Base-by-base conservation (phyloP, 2,329 filamentous ascomycete genomes). In the Beauveria asiatica region DNA sequence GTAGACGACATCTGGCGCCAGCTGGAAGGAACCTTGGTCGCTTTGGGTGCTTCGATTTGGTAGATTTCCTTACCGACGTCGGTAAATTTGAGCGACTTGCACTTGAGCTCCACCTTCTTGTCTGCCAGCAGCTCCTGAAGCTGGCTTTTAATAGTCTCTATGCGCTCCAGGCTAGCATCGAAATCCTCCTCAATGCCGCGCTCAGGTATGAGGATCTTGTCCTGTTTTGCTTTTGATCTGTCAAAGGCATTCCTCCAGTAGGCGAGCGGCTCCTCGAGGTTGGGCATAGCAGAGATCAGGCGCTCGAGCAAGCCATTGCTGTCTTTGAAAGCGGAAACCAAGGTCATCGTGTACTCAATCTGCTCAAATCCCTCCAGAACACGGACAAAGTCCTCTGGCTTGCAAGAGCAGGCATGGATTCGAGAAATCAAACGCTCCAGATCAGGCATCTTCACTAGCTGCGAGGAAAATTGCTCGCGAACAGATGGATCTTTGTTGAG, bases 1-100 rank as follows among this genome's bases (percentile, higher is more conserved):
- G 94, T 97, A 0, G 92, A 89, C 5, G 94, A 97, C 92, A 97
- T 97, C 70, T 97, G 93, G 64, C 92, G 87, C 92, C 94, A 99
- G 67, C 79, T 84, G 65, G 88, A 88, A 0, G 94, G 94, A 2
- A 99, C 85, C 73, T 95, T 96, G 69, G 90, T 78, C 1, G 78
- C 76, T 73, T 94, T 96, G 0, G 94, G 93, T 0, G 90, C 88
- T 71, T 99, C 94, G 11, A 99, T 80, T 74, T 99, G 93, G 74
- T 96, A 97, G 57, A 99, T 90, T 69, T 99, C 94, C 72, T 99
- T 99, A 63, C 94, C 94, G 8, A 95, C 88, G 69, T 97, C 90
- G 30, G 85, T 85, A 67, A 86, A 94, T 69, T 86, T 86, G 63
- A 93, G 81, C 0, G 82, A 81, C 65, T 82, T 88, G 61, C 87